phyloP scores from a whole-genome alignment of 2,329 filamentous ascomycete species.

The Exophiala dermatitidis region DNA sequence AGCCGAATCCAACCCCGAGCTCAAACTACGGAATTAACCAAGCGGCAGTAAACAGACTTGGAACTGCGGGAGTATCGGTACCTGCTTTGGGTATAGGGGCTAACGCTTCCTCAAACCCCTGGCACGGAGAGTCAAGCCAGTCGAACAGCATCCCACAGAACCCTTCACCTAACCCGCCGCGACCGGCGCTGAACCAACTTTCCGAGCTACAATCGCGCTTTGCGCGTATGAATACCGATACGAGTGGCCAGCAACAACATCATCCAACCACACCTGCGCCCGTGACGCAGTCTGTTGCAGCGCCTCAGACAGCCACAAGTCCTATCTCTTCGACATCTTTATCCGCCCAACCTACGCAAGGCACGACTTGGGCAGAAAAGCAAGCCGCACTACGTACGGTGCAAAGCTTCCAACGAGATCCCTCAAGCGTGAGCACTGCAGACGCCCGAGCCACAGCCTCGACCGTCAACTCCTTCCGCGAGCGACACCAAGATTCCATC shows the following conservation, averaged over 20 bases:
- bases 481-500: conserved; percentile 63
- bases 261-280: conserved; percentile 22
- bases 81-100: conserved; percentile 66
- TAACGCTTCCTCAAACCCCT: conserved; percentile 19
- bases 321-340: background rate
- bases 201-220: conserved; percentile 64
- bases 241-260: conserved; percentile 24
- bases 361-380: conserved; percentile 51
- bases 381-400: conserved; percentile 57
- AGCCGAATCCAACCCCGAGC: conserved; percentile 28
- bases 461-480: conserved; percentile 58
- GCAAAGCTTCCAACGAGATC: conserved; percentile 52
- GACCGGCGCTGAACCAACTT: conserved; percentile 40
- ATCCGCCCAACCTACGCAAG: conserved; percentile 24
- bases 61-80: conserved; percentile 68
- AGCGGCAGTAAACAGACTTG: conserved; percentile 58
- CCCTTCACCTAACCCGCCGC: conserved; percentile 17
- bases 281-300: conserved; percentile 2
- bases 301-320: conserved; percentile 3
- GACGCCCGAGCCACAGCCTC: conserved; percentile 53
- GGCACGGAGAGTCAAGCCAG: conserved; percentile 30
- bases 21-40: conserved; percentile 45
- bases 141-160: conserved; percentile 29
- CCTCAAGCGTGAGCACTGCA: conserved; percentile 53
- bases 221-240: conserved; percentile 43